Evolutionary conservation across 176 grass and related monocot genomes (phyloP).

Genomic region (Aegilops umbellulata): DNA sequence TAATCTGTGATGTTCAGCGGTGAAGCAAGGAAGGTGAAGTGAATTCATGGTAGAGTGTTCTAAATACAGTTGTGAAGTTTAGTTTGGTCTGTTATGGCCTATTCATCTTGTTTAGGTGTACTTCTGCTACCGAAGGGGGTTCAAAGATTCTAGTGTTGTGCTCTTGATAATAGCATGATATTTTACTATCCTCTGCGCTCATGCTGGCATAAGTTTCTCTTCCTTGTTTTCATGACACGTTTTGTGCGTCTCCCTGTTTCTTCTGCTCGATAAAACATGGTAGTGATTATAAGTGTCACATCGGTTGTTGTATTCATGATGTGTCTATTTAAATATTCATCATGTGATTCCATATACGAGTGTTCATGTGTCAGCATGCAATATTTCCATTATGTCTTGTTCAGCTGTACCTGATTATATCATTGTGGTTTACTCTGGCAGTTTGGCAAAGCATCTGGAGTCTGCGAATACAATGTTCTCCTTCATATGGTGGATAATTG

Average conservation of each 20-base stretch:
- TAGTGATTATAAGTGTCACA: not conserved
- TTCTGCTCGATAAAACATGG: not conserved
- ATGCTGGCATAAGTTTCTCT: not conserved
- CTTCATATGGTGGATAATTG: conserved; percentile 92
- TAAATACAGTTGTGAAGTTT: not conserved
- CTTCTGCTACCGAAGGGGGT: not conserved
- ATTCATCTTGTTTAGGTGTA: not conserved
- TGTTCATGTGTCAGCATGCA: not conserved
- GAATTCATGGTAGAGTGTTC: not conserved
- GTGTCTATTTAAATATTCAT: not conserved
- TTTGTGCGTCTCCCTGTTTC: not conserved
- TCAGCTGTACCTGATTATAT: conserved; percentile 8
- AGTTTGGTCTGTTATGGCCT: not conserved
- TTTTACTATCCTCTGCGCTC: not conserved
- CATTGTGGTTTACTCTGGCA: conserved; percentile 35
- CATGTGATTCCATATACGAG: not conserved
- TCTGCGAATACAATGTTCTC: conserved; percentile 91
- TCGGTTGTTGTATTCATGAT: not conserved
- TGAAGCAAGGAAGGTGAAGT: not conserved
- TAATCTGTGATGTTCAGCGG: not conserved
- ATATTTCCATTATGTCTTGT: not conserved
- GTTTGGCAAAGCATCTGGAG: conserved; percentile 71
- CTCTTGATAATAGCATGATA: not conserved
- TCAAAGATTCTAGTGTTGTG: not conserved
- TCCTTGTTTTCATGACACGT: not conserved